Percentiles rank a stretch among this genome's conserved stretches.
Evolutionary conservation across 805 yeast species (phyloP).

Genomic region (Teunomyces panamensis): DNA sequence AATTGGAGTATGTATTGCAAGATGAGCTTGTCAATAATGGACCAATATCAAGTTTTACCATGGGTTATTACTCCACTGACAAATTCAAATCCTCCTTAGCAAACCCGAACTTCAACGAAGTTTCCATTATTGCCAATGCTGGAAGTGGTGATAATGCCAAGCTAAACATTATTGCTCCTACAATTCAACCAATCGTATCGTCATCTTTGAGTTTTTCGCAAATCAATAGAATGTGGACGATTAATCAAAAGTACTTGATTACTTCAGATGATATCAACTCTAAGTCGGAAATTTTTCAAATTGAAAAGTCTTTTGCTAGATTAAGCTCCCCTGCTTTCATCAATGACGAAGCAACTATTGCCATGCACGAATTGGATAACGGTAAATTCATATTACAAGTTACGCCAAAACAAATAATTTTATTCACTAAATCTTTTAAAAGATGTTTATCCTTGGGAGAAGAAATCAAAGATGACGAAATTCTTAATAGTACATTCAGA

Average conservation of each 20-base stretch:
- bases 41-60: constrained; percentile 65
- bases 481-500: constrained; percentile 57
- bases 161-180: constrained; percentile 61
- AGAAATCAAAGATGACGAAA: constrained; percentile 49
- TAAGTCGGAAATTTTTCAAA: constrained; percentile 67
- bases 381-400: constrained; percentile 70
- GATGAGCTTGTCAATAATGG: constrained; percentile 67
- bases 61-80: constrained; percentile 59
- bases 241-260: constrained; percentile 58
- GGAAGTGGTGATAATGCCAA: constrained; percentile 59
- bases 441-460: constrained; percentile 47
- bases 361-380: constrained; percentile 57
- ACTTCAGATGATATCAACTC: constrained; percentile 66
- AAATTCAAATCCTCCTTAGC: constrained; percentile 56
- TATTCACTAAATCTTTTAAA: constrained; percentile 61
- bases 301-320: constrained; percentile 59
- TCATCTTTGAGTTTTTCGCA: constrained; percentile 70
- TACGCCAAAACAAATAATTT: constrained; percentile 58
- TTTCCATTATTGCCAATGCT: constrained; percentile 65
- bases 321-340: constrained; percentile 61
- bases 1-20: constrained; percentile 14
- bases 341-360: constrained; percentile 60
- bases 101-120: constrained; percentile 66
- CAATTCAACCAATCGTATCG: constrained; percentile 64
- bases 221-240: constrained; percentile 74